Base-by-base conservation (phyloP, 768 basidiomycete species). In the Boletus subcaerulescens region DNA sequence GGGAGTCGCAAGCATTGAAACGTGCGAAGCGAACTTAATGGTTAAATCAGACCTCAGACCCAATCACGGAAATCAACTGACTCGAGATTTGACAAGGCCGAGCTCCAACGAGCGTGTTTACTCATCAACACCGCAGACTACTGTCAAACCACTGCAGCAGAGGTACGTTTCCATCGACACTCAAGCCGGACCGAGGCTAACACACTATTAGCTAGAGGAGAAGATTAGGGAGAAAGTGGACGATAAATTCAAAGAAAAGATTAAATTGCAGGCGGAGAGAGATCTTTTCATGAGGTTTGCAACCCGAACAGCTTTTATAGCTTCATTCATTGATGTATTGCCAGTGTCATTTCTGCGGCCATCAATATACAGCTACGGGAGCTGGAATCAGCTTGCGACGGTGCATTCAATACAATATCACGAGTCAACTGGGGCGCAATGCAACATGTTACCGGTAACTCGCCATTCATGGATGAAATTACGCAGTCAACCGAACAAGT, bases 61-160 rank as follows among this genome's bases (percentile, higher is more conserved):
- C 71, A 69, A 48, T 51, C 76, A 44, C 84, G 94, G 2, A 82
- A 81, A 62, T 98, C 95, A 2, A 76, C 76, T 18, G 96, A 99
- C 46, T 82, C 83, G 6, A 82, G 89, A n/a, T 80, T 85, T 32
- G 94, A 97, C 66, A 58, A 80, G 9, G 77, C 77, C 4, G 87
- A 94, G 55, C 70, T 98, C 32, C 85, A 83, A 63, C 91, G 89
- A 58, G 85, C 91, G 0, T 94, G 92, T 66, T 75, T 93, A n/a
- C 73, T 96, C 24, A 86, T 99, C 65, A 98, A 99, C 65, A 99
- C 97, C 0, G 96, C 95, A 1, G 95, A 98, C 66, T 99, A 98
- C 67, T 99, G 97, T 65, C 90, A 94, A 59, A 84, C 83, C 1
- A 99, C 96, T 3, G 91, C 95, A 1, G 65, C 84, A 18, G 93